Evolutionary conservation across 2,329 filamentous ascomycete species (phyloP), one percentile per base, ranked within the genome.

Genomic region (Stemphylium lycopersici): DNA sequence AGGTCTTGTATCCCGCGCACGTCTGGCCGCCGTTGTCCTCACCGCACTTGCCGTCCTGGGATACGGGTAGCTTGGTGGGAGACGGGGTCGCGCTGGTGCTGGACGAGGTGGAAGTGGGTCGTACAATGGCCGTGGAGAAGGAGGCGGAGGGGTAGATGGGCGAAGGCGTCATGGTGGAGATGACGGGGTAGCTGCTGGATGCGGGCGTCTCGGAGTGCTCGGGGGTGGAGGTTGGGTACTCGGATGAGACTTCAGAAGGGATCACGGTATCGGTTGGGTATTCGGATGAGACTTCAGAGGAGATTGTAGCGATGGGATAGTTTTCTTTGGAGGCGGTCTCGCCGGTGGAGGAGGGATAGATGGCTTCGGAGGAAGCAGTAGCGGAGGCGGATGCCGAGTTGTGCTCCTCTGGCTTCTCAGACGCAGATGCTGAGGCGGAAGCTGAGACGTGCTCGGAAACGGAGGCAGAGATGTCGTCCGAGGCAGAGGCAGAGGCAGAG

Each of bases 1-100:
- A 37, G 15, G 56, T 59, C 55, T 62, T 65, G 52, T 69, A 70
- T 15, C 67, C 68, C 32, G 48, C 58, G 46, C 68, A 71, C 2
- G 67, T 70, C 53, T 63, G 62, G 18, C 61, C 62, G 6, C 45
- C 53, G 31, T 66, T 68, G 13, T 38, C 31, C 15, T 50, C 29
- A 18, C 69, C 69, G 40, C 70, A 73, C 33, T 58, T 65, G 31
- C 69, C 69, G 42, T 71, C 58, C 15, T 48, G 58, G 49, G 59
- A 65, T 22, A 68, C 56, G 11, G 51, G 55, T 29, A 56, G 46
- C 41, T 45, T 39, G 16, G 58, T 59, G 4, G 66, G 57, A 0
- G 59, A 54, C 12, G 67, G 52, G 8, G 61, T 55, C 3, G 59
- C 45, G 29, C 52, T 55, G 24, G 64, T 55, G 39, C 33, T 56